These are phyloP conservation scores for Sporothrix globosa DNA, from an alignment of 2,329 filamentous ascomycete species.

Conservation along the genomic window DNA sequence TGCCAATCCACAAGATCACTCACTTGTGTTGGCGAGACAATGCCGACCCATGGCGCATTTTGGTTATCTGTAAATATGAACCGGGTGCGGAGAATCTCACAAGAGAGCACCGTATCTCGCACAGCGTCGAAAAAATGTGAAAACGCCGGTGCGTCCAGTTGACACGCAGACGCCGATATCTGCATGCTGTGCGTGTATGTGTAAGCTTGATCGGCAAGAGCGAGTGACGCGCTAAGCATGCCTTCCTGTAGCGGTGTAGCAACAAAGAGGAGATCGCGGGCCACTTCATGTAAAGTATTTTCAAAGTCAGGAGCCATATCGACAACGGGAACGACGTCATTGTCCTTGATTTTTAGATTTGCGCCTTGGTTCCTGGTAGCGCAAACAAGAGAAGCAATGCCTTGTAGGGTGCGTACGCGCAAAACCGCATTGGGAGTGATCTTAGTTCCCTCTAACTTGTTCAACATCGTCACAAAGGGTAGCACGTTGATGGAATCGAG, in stretches of 20 bases:
- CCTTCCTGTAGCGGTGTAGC: slow-evolving; percentile 40
- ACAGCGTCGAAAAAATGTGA: slow-evolving; percentile 36
- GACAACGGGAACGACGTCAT: background rate
- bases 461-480: slow-evolving; percentile 36
- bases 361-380: slow-evolving; percentile 25
- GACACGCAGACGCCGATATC: slow-evolving; percentile 34
- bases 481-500: slow-evolving; percentile 38
- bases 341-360: slow-evolving; percentile 14
- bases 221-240: slow-evolving; percentile 39
- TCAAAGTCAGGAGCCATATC: slow-evolving; percentile 25
- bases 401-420: slow-evolving; percentile 37
- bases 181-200: slow-evolving; percentile 38
- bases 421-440: slow-evolving; percentile 37
- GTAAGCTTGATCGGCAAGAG: slow-evolving; percentile 37
- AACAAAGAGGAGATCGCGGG: slow-evolving; percentile 37
- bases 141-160: slow-evolving; percentile 34
- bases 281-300: slow-evolving; percentile 33
- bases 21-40: slow-evolving; percentile 36
- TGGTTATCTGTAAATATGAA: slow-evolving; percentile 38
- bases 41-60: slow-evolving; percentile 38
- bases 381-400: slow-evolving; percentile 35
- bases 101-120: slow-evolving; percentile 37
- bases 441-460: slow-evolving; percentile 32
- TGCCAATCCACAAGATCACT: slow-evolving; percentile 37
- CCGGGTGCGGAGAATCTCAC: slow-evolving; percentile 39